A percentile compares a stretch with the other conserved stretches of the same genome.
phyloP scores from a whole-genome alignment of 768 basidiomycete genomes.

The Coprinopsis sp. region DNA sequence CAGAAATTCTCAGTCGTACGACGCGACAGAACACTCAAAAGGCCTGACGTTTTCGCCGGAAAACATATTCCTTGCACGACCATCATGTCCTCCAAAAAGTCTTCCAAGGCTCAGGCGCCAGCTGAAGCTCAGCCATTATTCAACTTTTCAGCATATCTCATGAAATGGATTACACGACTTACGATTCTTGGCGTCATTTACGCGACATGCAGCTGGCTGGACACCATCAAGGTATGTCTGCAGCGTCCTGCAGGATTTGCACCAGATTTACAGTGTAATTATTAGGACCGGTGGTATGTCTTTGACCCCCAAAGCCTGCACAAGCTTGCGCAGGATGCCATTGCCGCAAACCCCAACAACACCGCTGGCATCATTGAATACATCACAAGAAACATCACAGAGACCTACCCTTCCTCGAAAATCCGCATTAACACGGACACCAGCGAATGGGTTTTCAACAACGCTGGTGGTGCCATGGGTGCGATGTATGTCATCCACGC shows the following conservation, averaged over 20 bases:
- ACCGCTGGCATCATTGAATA: constrained; percentile 72
- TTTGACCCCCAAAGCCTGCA: constrained; percentile 72
- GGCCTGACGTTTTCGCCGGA: no score
- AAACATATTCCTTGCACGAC: no score
- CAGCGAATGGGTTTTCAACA: constrained; percentile 92
- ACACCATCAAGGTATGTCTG: constrained; percentile 55
- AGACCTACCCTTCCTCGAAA: constrained; percentile 57
- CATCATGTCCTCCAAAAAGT: constrained; percentile 8
- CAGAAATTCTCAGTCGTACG: no score
- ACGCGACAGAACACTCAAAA: no score
- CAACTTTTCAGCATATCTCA: constrained; percentile 12
- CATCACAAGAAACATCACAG: constrained; percentile 76
- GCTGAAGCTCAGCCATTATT: constrained; percentile 3
- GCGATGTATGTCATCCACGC: constrained; percentile 98
- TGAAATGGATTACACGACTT: constrained; percentile 37
- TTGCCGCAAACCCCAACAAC: constrained; percentile 61
- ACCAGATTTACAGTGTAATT: neutral
- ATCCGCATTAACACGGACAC: constrained; percentile 53
- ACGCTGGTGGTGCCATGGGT: constrained; percentile 97
- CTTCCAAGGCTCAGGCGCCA: constrained; percentile 12
- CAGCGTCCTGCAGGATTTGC: neutral
- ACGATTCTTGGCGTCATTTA: constrained; percentile 29
- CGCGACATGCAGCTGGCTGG: constrained; percentile 46
- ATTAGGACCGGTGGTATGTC: constrained; percentile 84
- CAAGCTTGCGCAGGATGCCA: constrained; percentile 67